Evolutionary conservation across 2,329 filamentous ascomycete genomes (phyloP), one percentile per base, ranked within the genome.

Genomic region (Rhynchosporium agropyri): DNA sequence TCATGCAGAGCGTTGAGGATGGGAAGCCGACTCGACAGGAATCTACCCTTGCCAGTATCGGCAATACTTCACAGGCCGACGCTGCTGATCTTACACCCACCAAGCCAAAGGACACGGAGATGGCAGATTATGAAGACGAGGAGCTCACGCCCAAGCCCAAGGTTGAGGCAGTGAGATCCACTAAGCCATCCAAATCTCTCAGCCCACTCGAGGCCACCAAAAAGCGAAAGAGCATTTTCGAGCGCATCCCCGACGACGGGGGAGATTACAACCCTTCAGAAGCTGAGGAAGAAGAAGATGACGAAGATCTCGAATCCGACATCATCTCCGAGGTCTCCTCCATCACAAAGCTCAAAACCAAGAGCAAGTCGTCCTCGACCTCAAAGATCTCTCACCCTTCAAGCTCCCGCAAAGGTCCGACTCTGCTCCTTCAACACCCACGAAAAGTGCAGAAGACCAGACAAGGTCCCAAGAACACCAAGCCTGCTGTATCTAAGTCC

Each of bases 141-240:
- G 63, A 67, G 49, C 33, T 13, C 36, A 61, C 62, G 20, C 48
- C 58, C 10, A 60, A 63, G 40, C 50, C 59, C 20, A 55, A 55
- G 15, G 4, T 28, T 33, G 62, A 65, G 42, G 51, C 36, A 42
- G 28, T 58, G 38, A 36, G 60, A 31, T 48, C 36, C 28, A 10
- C 9, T 36, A 10, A 6, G 33, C 33, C 33, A 36, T 6, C 33
- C 33, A 36, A 36, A 36, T 36, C 33, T 36, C 33, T 36, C 33
- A 36, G 33, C 9, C 55, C 36, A 42, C 20, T 58, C 43, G 42
- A 62, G 31, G 46, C 31, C 20, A 43, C 49, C 15, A 67, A 65
- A 57, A 67, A 67, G 65, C 67, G 68, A 49, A 72, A 69, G 67
- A 68, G 64, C 29, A 58, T 46, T 43, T 68, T 67, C 28, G 54